Conservation (phyloP, 192 early-diverging fungal species). For the Coemansia sp. region DNA sequence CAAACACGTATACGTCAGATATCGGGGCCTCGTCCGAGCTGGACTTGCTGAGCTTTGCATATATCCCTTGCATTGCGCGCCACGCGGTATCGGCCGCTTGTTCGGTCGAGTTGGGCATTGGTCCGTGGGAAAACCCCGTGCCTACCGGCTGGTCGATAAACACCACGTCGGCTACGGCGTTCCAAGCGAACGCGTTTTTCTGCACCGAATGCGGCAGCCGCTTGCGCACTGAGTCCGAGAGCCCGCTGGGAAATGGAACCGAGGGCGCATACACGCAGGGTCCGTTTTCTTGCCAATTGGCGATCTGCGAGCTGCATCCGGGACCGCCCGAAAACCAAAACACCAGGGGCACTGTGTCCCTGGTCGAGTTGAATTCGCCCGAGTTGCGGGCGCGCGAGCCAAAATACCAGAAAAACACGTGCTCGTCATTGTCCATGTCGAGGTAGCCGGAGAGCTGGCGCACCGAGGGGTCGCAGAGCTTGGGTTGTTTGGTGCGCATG, state of each 20-base stretch:
- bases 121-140: constrained; percentile 68
- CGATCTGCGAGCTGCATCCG: constrained; percentile 70
- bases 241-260: neutral
- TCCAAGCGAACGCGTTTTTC: constrained; percentile 62
- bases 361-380: constrained; percentile 21
- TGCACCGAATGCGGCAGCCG: constrained; percentile 34
- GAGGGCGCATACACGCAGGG: constrained; percentile 55
- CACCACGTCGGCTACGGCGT: constrained; percentile 61
- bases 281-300: constrained; percentile 73
- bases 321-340: constrained; percentile 77
- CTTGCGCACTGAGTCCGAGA: constrained; percentile 44
- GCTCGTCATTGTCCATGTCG: constrained; percentile 55
- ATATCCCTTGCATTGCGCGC: constrained; percentile 51
- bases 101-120: constrained; percentile 48
- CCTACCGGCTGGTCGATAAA: constrained; percentile 58
- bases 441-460: constrained; percentile 82
- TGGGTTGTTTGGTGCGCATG: constrained; percentile 64
- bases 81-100: constrained; percentile 44
- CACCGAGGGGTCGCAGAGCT: constrained; percentile 82
- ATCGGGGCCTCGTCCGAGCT: neutral
- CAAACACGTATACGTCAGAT: constrained; percentile 30
- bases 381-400: constrained; percentile 52
- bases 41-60: constrained; percentile 10
- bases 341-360: constrained; percentile 58
- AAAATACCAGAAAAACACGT: constrained; percentile 72